Conservation (phyloP, 2,329 filamentous ascomycete genomes). For the Talaromyces sp. region DNA sequence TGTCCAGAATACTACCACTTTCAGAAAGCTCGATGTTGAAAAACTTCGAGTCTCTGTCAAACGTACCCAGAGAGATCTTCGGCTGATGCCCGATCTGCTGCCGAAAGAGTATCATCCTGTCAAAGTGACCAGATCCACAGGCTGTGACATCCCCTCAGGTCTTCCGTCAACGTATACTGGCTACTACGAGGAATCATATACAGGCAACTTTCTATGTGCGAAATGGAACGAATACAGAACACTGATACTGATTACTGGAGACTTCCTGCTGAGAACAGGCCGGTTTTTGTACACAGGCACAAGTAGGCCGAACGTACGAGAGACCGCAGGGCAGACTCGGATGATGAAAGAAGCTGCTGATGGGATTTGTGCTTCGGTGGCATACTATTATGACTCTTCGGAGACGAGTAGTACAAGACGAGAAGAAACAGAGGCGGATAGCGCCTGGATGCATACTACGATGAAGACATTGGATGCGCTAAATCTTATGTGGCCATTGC, state of each 20-base stretch:
- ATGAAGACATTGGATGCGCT: constrained; percentile 6
- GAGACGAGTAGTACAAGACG: not conserved
- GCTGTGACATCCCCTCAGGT: not conserved
- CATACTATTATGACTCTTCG: not conserved
- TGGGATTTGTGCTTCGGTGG: constrained; percentile 9
- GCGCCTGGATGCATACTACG: not conserved
- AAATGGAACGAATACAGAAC: constrained; percentile 11
- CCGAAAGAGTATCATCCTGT: constrained; percentile 2
- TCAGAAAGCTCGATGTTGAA: constrained; percentile 6
- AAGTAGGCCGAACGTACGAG: constrained; percentile 1
- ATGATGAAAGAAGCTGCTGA: constrained; percentile 3
- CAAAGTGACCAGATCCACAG: not conserved
- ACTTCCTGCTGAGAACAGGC: not conserved
- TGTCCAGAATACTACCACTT: not conserved
- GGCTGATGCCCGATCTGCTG: not conserved
- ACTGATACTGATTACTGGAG: not conserved
- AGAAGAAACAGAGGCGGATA: not conserved
- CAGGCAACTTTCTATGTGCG: not conserved
- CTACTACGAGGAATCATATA: constrained; percentile 2
- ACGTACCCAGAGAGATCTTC: not conserved
- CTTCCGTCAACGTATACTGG: not conserved
- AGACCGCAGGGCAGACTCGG: not conserved
- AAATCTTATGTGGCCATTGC: constrained; percentile 3
- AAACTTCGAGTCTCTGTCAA: constrained; percentile 1
- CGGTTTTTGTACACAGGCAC: constrained; percentile 5